Base-by-base conservation (phyloP, 2,329 filamentous ascomycete genomes). In the Talaromyces funiculosus region DNA sequence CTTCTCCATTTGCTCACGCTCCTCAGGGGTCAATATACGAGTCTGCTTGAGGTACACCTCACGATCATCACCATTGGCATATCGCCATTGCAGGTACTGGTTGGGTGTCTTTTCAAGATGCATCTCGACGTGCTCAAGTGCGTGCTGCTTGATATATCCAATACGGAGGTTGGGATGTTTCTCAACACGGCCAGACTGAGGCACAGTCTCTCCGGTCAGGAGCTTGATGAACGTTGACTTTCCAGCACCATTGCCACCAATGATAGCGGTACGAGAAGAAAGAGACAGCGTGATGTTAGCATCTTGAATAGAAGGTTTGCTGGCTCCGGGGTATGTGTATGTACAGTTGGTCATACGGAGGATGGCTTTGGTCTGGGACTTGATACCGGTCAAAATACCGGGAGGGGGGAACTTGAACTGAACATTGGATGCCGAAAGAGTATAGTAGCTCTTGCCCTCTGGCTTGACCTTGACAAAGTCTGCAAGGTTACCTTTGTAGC, bases 71-170 rank as follows among this genome's bases (percentile, higher is more conserved):
- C 94, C 94, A 71, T 97, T 91, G 69, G 90, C 90, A 73, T 97
- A 99, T 69, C 94, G 90, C 94, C 94, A 99, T 78, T 97, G 94
- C 35, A 99, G 84, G 73, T 99, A 99, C 78, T 99, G 94, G 75
- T 96, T 97, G 42, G 94, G 94, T 0, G 94, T 99, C 85, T 99
- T 99, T 78, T 99, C 94, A 68, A 97, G 82, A 73, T 99, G 94
- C 93, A 97, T 96, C 79, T 99, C 93, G 10, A 99, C 94, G 85
- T 99, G 94, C 82, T 99, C 94, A 12, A 99, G 84, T 47, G 94
- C 94, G 77, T 99, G 94, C 81, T 99, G 94, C 81, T 97, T 97
- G 81, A 99, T 97, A 81, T 99, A 99, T 59, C 94, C 94, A 69
- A 99, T 97, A 82, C 94, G 92, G 71, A 99, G 80, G 76, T 99